Percentiles rank a stretch among this genome's conserved stretches.
phyloP scores from a whole-genome alignment of 768 basidiomycete genomes.

The Boletus tylopilopsis region DNA sequence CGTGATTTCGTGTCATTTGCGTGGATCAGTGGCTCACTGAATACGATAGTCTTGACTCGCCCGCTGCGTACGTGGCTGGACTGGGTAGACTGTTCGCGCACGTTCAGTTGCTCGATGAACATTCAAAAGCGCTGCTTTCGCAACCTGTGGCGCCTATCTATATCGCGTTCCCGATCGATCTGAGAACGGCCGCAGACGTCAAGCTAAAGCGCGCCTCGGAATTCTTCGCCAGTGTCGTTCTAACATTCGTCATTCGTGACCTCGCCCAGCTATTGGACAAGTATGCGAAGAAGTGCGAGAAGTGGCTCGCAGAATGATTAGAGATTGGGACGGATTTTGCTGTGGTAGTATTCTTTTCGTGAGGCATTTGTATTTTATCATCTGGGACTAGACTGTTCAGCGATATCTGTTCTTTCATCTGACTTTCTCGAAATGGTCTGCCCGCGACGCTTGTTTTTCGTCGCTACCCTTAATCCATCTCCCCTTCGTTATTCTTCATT shows the following conservation, averaged over 20 bases:
- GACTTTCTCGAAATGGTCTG: conserved; percentile 12
- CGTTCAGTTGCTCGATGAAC: conserved; percentile 82
- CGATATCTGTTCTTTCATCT: conserved; percentile 30
- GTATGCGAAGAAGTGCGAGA: conserved; percentile 91
- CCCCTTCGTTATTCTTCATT: conserved; percentile 18
- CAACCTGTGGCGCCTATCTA: conserved; percentile 72
- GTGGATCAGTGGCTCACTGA: conserved; percentile 9
- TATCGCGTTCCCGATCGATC: conserved; percentile 60
- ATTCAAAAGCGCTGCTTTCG: conserved; percentile 67
- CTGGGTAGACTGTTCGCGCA: conserved; percentile 69
- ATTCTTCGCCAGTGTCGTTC: conserved; percentile 85
- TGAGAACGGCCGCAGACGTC: conserved; percentile 62
- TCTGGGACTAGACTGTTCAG: conserved; percentile 32
- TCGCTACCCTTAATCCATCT: conserved; percentile 6
- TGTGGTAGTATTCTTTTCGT: conserved; percentile 24
- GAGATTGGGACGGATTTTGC: conserved; percentile 18
- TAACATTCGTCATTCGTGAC: conserved; percentile 87
- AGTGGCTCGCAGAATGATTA: conserved; percentile 79
- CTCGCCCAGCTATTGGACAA: conserved; percentile 85
- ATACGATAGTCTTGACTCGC: conserved; percentile 73
- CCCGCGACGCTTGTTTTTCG: conserved; percentile 15
- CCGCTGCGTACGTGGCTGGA: conserved; percentile 75
- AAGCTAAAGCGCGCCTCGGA: conserved; percentile 82
- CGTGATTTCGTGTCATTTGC: conserved; percentile 24
- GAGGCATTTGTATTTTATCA: conserved; percentile 33